These are phyloP conservation scores for Trichoderma sp. DNA, from an alignment of 2,329 filamentous ascomycete species.

Conservation along the genomic window DNA sequence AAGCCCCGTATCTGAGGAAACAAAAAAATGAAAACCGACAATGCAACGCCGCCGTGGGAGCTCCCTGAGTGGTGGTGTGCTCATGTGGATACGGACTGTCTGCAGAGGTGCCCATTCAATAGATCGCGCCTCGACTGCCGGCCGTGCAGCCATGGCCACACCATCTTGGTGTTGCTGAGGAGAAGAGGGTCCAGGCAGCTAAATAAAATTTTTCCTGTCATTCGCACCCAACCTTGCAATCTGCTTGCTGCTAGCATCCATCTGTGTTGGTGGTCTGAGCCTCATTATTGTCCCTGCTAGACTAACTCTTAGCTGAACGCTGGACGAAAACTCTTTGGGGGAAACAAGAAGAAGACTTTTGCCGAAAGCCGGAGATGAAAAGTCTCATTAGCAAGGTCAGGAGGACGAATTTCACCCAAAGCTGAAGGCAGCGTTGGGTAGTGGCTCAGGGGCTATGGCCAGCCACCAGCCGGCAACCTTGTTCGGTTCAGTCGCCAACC, in stretches of 20 bases:
- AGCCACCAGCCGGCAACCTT: neutral
- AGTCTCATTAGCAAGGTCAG: constrained; percentile 6
- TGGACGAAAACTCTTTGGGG: neutral
- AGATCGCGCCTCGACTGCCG: constrained; percentile 20
- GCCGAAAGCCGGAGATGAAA: constrained; percentile 6
- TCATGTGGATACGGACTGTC: neutral
- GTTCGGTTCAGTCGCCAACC: constrained; percentile 1
- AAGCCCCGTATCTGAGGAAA: neutral
- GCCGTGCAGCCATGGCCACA: constrained; percentile 11
- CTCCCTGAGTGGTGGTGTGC: neutral
- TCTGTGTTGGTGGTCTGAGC: constrained; percentile 11
- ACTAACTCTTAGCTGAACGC: neutral
- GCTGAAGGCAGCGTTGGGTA: neutral
- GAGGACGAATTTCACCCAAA: neutral
- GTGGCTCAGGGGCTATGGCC: constrained; percentile 5
- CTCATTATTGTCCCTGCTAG: neutral
- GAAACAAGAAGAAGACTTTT: neutral
- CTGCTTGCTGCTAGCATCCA: neutral
- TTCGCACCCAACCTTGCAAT: constrained; percentile 2
- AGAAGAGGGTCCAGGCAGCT: constrained; percentile 22
- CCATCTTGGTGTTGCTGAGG: constrained; percentile 14
- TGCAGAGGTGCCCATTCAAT: constrained; percentile 5
- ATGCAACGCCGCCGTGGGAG: neutral
- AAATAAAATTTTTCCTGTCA: constrained; percentile 21
- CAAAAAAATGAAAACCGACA: neutral